Evolutionary conservation across 106 monocot genomes (phyloP).

Genomic region (Vanilla planifolia): DNA sequence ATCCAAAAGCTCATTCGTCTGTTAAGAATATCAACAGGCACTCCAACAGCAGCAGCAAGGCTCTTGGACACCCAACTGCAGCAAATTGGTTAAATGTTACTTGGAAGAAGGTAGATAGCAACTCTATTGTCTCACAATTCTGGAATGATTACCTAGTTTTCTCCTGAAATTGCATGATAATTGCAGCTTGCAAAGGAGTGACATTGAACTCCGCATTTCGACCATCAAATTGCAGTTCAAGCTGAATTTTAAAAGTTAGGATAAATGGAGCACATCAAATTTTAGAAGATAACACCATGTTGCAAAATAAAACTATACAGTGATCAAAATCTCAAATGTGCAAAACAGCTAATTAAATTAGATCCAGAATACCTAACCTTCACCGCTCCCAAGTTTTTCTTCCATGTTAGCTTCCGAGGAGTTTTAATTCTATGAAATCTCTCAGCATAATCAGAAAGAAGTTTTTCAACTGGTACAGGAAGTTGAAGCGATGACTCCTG

Average conservation of each 20-base stretch:
- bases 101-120: slow-evolving; percentile 5
- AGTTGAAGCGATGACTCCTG: slow-evolving; percentile 75
- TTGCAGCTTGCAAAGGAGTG: slow-evolving; percentile 79
- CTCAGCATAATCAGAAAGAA: slow-evolving; percentile 89
- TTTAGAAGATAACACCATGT: background rate
- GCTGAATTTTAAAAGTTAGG: slow-evolving; percentile 33
- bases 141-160: slow-evolving; percentile 52
- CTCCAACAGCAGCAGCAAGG: slow-evolving; percentile 68
- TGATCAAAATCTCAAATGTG: background rate
- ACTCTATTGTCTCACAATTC: background rate
- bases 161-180: slow-evolving; percentile 97
- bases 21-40: slow-evolving; percentile 63
- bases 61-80: slow-evolving; percentile 82
- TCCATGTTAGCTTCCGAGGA: slow-evolving; percentile 91
- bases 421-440: slow-evolving; percentile 90
- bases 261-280: background rate
- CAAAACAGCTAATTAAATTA: background rate
- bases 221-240: slow-evolving; percentile 88
- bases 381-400: slow-evolving; percentile 86
- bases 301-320: background rate
- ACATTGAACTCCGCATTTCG: slow-evolving; percentile 72
- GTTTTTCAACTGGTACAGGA: slow-evolving; percentile 57
- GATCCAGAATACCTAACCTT: slow-evolving; percentile 46
- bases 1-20: slow-evolving; percentile 91
- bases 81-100: slow-evolving; percentile 9